Evolutionary conservation across 2,329 filamentous ascomycete species (phyloP), one percentile per base, ranked within the genome.

Genomic region (Hymenoscyphus salicellus): DNA sequence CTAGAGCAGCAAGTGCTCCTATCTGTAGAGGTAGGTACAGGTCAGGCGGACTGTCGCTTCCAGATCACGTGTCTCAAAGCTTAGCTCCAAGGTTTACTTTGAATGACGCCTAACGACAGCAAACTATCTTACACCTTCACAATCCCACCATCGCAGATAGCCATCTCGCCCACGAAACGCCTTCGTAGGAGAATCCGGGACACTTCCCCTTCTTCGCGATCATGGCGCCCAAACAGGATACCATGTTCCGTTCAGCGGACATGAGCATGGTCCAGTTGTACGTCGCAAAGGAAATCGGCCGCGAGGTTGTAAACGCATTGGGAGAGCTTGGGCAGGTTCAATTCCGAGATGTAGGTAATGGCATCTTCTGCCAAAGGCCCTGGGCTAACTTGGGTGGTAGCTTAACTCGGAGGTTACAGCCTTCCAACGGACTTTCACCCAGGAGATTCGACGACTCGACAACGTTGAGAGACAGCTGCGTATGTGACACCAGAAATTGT

Each of bases 261-360:
- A 99, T 99, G 95, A 97, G 93, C 85, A 90, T 99, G 89, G 96
- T 96, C 76, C 95, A 99, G 88, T 90, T 99, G 76, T 99, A 98
- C 81, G 96, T 99, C 75, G 92, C 95, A 76, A 98, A 97, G 78
- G 95, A 99, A 84, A 98, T 99, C 73, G 94, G 95, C 73, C 89
- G 95, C 77, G 96, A 99, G 82, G 94, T 97, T 74, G 93, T 98
- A 69, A 97, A 93, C 76, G 94, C 94, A 63, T 84, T 99, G 70
- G 95, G 95, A 76, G 95, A 99, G 85, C 86, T 99, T 75, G 95
- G 95, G 65, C 86, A 95, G 75, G 93, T 98, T 78, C 93, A 98
- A 80, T 99, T 99, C 77, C 87, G 95, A 80, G 95, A 99, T 85
- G 94, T 98, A 84, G 62, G 72, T 64, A 41, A 61, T 8, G 8